Percentiles rank a stretch among this genome's conserved stretches.
Evolutionary conservation across 169 alveolate genomes (phyloP).

Genomic region (Cyclospora cayetanensis): DNA sequence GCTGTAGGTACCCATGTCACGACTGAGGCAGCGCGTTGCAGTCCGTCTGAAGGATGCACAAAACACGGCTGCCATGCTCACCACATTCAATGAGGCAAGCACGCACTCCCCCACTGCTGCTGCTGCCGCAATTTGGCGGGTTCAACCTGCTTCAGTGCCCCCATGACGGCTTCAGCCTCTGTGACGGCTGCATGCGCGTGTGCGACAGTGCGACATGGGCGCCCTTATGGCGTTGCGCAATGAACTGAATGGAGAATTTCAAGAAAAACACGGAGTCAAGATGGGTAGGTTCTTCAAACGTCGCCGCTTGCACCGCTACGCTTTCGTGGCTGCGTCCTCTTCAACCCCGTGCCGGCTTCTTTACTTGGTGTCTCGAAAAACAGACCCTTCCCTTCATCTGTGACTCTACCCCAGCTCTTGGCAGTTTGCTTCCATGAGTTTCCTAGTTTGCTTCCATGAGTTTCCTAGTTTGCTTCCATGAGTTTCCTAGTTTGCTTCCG

Average conservation of each 20-base stretch:
- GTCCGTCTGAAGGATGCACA: conserved; percentile 94
- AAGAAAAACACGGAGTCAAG: conserved; percentile 77
- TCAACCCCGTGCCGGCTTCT: background rate
- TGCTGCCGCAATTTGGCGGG: background rate
- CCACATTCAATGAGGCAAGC: conserved; percentile 91
- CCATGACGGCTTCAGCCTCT: background rate
- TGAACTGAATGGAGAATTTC: conserved; percentile 81
- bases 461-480: no score
- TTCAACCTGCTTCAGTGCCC: background rate
- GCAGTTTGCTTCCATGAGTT: no score
- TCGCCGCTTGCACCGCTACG: background rate
- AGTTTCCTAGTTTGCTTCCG: no score
- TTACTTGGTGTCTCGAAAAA: background rate
- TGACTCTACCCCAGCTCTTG: no score
- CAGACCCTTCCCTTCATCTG: background rate
- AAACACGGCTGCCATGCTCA: conserved; percentile 92
- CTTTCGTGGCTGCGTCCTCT: background rate
- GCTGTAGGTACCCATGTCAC: conserved; percentile 88
- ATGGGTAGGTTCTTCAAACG: conserved; percentile 68
- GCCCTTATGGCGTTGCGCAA: conserved; percentile 81
- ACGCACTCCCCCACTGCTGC: background rate
- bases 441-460: no score
- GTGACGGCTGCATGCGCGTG: background rate
- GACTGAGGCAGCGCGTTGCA: conserved; percentile 92
- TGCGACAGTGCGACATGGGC: conserved; percentile 85